A percentile compares a stretch with the other conserved stretches of the same genome.
Conservation (phyloP, 2,329 filamentous ascomycete genomes). For the Nannizziopsis barbatae region DNA sequence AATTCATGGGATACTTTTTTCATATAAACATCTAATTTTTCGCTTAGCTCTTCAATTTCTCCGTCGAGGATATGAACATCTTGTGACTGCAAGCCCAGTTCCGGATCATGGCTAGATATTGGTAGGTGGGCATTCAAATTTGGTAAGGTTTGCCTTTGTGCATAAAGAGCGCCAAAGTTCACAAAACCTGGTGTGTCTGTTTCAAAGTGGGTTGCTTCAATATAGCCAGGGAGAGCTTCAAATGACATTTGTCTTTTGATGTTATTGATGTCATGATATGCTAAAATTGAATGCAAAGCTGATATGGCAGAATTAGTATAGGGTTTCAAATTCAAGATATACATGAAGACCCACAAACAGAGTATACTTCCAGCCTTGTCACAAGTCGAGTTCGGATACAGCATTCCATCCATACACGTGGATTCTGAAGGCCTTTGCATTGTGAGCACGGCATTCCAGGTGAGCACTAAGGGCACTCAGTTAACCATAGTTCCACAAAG, state of each 20-base stretch:
- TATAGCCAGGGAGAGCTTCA: slow-evolving; percentile 39
- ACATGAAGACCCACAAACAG: slow-evolving; percentile 32
- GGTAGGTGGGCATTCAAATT: slow-evolving; percentile 34
- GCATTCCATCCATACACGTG: slow-evolving; percentile 49
- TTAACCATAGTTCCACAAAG: background rate
- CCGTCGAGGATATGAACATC: slow-evolving; percentile 41
- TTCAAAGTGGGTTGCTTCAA: slow-evolving; percentile 48
- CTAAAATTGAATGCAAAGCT: slow-evolving; percentile 43
- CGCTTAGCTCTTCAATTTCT: slow-evolving; percentile 40
- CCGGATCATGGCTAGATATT: slow-evolving; percentile 28
- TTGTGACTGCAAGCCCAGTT: slow-evolving; percentile 28
- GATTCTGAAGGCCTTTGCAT: slow-evolving; percentile 49
- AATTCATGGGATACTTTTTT: slow-evolving; percentile 39
- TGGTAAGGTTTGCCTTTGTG: slow-evolving; percentile 29
- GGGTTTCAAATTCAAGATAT: background rate
- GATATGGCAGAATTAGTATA: background rate
- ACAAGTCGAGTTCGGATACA: slow-evolving; percentile 49
- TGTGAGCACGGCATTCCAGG: slow-evolving; percentile 49
- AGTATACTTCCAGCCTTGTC: slow-evolving; percentile 49
- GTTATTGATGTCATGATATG: slow-evolving; percentile 41
- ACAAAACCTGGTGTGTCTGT: slow-evolving; percentile 38
- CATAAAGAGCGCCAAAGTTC: slow-evolving; percentile 36
- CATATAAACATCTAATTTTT: slow-evolving; percentile 45
- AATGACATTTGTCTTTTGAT: slow-evolving; percentile 41
- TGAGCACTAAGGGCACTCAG: slow-evolving; percentile 36